A percentile compares a stretch with the other conserved stretches of the same genome.
Evolutionary conservation across 805 yeast species (phyloP).

Genomic region (Candida anglica): DNA sequence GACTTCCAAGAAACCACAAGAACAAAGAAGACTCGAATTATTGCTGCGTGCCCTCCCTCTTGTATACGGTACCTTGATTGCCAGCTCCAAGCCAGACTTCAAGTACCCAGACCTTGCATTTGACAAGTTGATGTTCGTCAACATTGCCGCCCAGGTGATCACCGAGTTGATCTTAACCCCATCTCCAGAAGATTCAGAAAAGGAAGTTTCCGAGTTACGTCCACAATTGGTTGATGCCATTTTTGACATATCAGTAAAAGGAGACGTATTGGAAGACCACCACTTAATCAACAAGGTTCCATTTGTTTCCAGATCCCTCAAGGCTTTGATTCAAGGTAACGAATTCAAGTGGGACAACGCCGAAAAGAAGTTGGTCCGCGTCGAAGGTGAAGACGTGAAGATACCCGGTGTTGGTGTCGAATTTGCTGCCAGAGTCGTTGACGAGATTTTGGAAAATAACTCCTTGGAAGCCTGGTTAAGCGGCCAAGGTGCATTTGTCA

Average conservation of each 20-base stretch:
- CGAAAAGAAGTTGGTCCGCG: slow-evolving; percentile 42
- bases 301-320: slow-evolving; percentile 68
- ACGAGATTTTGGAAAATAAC: slow-evolving; percentile 47
- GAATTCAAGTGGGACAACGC: slow-evolving; percentile 64
- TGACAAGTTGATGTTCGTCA: slow-evolving; percentile 53
- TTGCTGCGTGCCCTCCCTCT: slow-evolving; percentile 61
- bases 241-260: slow-evolving; percentile 51
- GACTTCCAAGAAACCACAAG: slow-evolving; percentile 84
- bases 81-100: slow-evolving; percentile 11
- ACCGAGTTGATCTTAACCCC: slow-evolving; percentile 48
- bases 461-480: slow-evolving; percentile 62
- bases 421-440: slow-evolving; percentile 53
- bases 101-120: slow-evolving; percentile 39
- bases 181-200: slow-evolving; percentile 15
- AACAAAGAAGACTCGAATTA: slow-evolving; percentile 69
- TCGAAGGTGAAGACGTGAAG: slow-evolving; percentile 28
- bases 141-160: slow-evolving; percentile 79
- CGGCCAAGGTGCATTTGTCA: slow-evolving; percentile 71
- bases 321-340: slow-evolving; percentile 79
- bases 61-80: slow-evolving; percentile 51
- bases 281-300: slow-evolving; percentile 67
- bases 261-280: slow-evolving; percentile 61
- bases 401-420: slow-evolving; percentile 50
- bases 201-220: slow-evolving; percentile 40
- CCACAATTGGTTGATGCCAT: slow-evolving; percentile 52